Conservation (phyloP, 2,329 filamentous ascomycete genomes). For the Penicillium brasilianum region DNA sequence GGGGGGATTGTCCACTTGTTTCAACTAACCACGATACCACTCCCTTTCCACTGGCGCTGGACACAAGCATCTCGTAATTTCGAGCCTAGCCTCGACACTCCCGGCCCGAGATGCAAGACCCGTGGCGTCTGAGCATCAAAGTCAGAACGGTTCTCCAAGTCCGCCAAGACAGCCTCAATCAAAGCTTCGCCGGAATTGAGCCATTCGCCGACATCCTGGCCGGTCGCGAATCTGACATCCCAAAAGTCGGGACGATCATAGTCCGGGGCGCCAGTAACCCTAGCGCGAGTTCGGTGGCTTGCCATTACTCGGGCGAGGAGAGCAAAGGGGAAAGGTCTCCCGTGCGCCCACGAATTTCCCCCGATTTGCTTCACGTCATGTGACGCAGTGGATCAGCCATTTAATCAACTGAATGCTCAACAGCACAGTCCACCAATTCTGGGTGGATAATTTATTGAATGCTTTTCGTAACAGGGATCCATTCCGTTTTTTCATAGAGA, state of each 20-base stretch:
- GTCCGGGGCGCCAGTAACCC: constrained; percentile 37
- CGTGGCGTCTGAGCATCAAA: constrained; percentile 22
- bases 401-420: no score
- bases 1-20: no score
- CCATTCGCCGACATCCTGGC: constrained; percentile 46
- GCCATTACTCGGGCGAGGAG: constrained; percentile 21
- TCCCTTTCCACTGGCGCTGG: constrained; percentile 34
- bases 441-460: no score
- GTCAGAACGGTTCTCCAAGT: constrained; percentile 28
- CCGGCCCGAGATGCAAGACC: constrained; percentile 43
- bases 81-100: constrained; percentile 39
- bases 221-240: constrained; percentile 42
- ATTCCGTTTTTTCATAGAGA: no score
- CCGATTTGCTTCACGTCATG: constrained; percentile 6
- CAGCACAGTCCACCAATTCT: no score
- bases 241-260: constrained; percentile 43
- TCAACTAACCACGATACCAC: constrained; percentile 40
- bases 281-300: constrained; percentile 23
- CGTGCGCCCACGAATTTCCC: no score
- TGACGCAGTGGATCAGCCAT: neutral
- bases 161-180: constrained; percentile 34
- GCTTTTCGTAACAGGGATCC: no score
- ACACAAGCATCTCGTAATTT: constrained; percentile 38
- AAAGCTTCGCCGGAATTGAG: constrained; percentile 41
- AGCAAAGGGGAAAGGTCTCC: no score